Percentiles rank a stretch among this genome's conserved stretches.
Evolutionary conservation across 768 basidiomycete species (phyloP).

Genomic region (Rhodotorula sphaerocarpa): DNA sequence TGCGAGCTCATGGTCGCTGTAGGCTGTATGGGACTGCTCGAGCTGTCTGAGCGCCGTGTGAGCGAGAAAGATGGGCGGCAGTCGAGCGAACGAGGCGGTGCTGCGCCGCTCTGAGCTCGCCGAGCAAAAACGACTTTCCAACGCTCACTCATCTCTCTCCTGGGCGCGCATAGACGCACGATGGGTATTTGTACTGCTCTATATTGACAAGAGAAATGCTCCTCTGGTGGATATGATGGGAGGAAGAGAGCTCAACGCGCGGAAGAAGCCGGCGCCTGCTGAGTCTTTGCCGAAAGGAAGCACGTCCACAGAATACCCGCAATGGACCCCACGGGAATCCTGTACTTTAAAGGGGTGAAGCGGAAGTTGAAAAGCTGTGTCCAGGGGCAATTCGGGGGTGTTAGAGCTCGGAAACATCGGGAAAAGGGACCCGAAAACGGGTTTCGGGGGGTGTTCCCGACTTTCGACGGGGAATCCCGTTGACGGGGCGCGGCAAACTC

Average conservation of each 20-base stretch:
- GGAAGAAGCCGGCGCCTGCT: too few relatives aligned
- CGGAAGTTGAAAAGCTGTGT: slow-evolving; percentile 32
- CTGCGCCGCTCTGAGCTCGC: background rate
- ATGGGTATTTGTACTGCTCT: too few relatives aligned
- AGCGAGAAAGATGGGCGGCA: background rate
- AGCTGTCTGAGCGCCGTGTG: background rate
- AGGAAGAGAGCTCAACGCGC: too few relatives aligned
- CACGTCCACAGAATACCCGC: slow-evolving; percentile 26
- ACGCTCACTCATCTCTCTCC: too few relatives aligned
- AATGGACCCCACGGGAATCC: slow-evolving; percentile 28
- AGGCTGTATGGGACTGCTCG: too few relatives aligned
- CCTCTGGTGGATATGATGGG: too few relatives aligned
- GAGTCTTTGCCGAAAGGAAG: slow-evolving; percentile 8
- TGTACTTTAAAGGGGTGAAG: slow-evolving; percentile 25
- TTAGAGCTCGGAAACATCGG: background rate
- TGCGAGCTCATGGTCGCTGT: too few relatives aligned
- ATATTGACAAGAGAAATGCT: too few relatives aligned
- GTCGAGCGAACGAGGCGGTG: background rate
- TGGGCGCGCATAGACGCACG: too few relatives aligned
- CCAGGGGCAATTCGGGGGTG: too few relatives aligned
- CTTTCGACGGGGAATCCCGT: too few relatives aligned
- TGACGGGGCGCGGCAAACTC: background rate
- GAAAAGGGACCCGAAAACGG: background rate
- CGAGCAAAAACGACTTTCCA: too few relatives aligned
- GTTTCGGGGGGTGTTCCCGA: background rate